These are phyloP conservation scores for Lichtheimia hyalospora DNA, from an alignment of 371 early-diverging fungal genomes.

Conservation along the genomic window DNA sequence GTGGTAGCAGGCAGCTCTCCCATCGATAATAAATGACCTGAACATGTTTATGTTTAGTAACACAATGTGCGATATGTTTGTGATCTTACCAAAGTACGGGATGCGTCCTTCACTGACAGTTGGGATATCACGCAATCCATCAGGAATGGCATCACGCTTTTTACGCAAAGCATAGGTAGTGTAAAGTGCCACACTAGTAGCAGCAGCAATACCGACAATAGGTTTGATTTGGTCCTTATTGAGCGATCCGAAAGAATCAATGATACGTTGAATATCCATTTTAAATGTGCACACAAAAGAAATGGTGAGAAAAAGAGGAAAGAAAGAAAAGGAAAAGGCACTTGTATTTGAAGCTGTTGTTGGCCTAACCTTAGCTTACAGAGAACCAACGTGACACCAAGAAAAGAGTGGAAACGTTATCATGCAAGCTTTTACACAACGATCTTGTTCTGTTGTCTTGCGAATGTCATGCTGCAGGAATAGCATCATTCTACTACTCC, in stretches of 20 bases:
- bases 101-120: conserved; percentile 5
- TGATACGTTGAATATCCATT: background rate
- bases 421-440: too few species aligned
- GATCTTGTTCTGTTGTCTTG: too few species aligned
- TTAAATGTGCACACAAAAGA: background rate
- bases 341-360: too few species aligned
- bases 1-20: conserved; percentile 11
- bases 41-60: background rate
- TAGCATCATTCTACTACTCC: too few species aligned
- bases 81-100: conserved; percentile 15
- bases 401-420: too few species aligned
- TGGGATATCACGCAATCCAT: conserved; percentile 10
- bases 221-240: conserved; percentile 4
- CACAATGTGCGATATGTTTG: too few species aligned
- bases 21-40: conserved; percentile 22
- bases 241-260: background rate
- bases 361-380: too few species aligned
- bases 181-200: conserved; percentile 7
- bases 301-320: background rate
- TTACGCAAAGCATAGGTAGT: background rate
- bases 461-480: too few species aligned
- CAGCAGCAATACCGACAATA: conserved; percentile 11
- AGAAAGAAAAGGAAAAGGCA: background rate
- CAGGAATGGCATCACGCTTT: background rate
- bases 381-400: too few species aligned